phyloP scores from a whole-genome alignment of 164 flowering plant species.

The Warburgia ugandensis region DNA sequence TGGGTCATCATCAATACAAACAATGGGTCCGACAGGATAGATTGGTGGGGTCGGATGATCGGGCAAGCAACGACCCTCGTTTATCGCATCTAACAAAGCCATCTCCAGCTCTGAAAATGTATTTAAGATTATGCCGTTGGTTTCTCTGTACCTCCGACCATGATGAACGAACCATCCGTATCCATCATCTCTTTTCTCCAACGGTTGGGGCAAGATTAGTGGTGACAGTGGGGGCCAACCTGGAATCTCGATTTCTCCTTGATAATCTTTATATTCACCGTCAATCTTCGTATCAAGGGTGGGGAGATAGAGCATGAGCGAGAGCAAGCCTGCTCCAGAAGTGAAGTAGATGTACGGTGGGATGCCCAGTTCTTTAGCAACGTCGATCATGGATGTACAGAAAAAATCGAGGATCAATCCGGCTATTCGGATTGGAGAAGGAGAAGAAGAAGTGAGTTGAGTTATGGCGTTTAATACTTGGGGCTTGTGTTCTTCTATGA shows the following conservation, averaged over 20 bases:
- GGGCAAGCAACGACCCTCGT: conserved; percentile 4
- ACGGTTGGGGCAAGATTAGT: neutral
- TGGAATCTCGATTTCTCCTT: conserved; percentile 3
- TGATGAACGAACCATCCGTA: conserved; percentile 6
- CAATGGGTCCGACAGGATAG: neutral
- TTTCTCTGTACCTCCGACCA: neutral
- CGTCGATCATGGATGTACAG: conserved; percentile 5
- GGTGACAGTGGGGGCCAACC: conserved; percentile 11
- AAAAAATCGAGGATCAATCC: conserved; percentile 10
- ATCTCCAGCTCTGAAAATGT: conserved; percentile 8
- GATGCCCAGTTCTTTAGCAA: conserved; percentile 5
- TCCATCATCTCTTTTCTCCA: neutral
- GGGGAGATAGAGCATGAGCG: conserved; percentile 14
- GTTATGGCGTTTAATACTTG: neutral
- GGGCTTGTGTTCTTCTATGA: neutral
- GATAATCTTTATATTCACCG: neutral
- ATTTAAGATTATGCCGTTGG: conserved; percentile 9
- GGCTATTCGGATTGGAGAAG: neutral
- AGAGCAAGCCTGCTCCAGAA: neutral
- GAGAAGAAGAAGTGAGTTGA: neutral
- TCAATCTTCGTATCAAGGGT: neutral
- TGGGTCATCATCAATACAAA: neutral
- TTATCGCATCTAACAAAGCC: neutral
- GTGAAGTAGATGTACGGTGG: conserved; percentile 12
- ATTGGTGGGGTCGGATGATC: conserved; percentile 3